Evolutionary conservation across 352 stramenopile species (phyloP).

Genomic region (Lagenidium sp.): DNA sequence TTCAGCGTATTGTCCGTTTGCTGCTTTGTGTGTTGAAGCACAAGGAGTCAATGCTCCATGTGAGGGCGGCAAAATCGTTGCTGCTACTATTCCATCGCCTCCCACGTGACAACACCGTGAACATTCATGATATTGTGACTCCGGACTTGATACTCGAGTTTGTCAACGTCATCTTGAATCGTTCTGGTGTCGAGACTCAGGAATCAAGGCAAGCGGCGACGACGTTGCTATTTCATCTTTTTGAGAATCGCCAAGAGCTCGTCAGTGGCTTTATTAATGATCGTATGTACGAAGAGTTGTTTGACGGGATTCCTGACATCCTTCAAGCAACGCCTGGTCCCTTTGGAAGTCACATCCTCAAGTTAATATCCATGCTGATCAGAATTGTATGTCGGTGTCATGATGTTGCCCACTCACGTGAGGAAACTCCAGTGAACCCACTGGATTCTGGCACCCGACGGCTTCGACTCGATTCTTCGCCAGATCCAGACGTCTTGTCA

Average conservation of each 20-base stretch:
- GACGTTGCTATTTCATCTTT: constrained; percentile 51
- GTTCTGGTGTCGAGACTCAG: constrained; percentile 43
- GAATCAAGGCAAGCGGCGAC: constrained; percentile 59
- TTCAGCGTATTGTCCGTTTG: constrained; percentile 30
- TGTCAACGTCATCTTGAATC: constrained; percentile 36
- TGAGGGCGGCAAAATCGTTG: constrained; percentile 64
- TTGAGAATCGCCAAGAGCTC: constrained; percentile 43
- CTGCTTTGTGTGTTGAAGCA: constrained; percentile 41
- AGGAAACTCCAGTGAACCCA: too few relatives aligned
- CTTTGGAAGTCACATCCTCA: constrained; percentile 33
- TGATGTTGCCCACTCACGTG: too few relatives aligned
- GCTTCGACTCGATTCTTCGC: constrained; percentile 33
- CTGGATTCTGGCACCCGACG: constrained; percentile 17
- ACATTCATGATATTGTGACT: constrained; percentile 29
- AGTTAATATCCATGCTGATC: constrained; percentile 42
- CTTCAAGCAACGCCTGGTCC: constrained; percentile 8
- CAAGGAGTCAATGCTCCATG: constrained; percentile 43
- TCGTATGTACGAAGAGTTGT: constrained; percentile 46
- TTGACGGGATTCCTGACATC: constrained; percentile 26
- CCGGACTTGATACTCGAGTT: constrained; percentile 42
- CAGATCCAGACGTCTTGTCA: constrained; percentile 51
- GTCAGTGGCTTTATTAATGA: constrained; percentile 49
- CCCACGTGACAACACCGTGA: constrained; percentile 15
- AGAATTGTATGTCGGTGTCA: constrained; percentile 31
- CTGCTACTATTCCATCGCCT: constrained; percentile 44